Base-by-base conservation (phyloP, 768 basidiomycete species). In the Myochromella boudieri region DNA sequence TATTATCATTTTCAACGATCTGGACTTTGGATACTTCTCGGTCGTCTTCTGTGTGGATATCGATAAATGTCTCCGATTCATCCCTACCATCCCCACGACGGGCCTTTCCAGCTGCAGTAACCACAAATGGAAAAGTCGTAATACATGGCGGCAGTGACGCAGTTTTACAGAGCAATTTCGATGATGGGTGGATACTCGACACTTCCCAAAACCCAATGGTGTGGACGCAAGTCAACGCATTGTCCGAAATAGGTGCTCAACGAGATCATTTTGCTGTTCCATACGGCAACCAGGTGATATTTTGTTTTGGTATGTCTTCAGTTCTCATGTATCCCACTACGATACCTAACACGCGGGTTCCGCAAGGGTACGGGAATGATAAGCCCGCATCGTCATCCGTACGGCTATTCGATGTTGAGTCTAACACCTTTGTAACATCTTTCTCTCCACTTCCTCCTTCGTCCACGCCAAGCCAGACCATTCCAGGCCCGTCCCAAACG, bases 101-200 rank as follows among this genome's bases (percentile, higher is more conserved):
- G 28, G 80, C 75, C 26, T 91, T 86, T 51, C 84, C 77, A 1
- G 72, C 77, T 11, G 75, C 71, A 1, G 60, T 72, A 7, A 68
- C 84, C 25, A 64, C 72, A 17, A 72, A 72, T 28, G 77, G 75
- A 27, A 77, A 75, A 37, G 68, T 91, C 17, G 65, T 93, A 46
- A 80, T 95, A 12, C 87, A 91, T 17, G 93, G 93, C 4, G 93
- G 93, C 5, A 75, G 80, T 22, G 81, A 88, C 57, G 77, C 74
- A 3, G 58, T 48, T 28, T 67, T 82, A 32, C 76, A 83, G 56
- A 70, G 56, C 3, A 76, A 74, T n/a, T 76, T 73, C 46, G 69
- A 62, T 28, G 85, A 86, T 64, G 93, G 91, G 12, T 87, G 81
- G 83, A 72, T 85, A 44, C 75, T 86, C 27, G 81, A 85, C 59